A percentile compares a stretch with the other conserved stretches of the same genome.
phyloP scores from a whole-genome alignment of 2,329 filamentous ascomycete genomes.

The Tolypocladium sp. region DNA sequence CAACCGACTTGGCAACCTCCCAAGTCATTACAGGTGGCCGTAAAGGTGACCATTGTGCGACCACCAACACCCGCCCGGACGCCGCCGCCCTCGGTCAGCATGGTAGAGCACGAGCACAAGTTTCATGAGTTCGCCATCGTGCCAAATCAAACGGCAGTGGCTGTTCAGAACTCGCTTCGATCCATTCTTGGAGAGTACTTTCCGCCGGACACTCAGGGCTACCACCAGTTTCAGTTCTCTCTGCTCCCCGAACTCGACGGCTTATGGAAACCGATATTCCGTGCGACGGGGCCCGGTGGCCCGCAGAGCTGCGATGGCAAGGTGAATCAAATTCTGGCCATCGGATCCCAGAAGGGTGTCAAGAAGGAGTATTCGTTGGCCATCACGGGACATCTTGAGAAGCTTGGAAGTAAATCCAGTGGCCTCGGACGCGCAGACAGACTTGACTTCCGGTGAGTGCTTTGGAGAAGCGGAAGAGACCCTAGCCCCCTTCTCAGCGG shows the following conservation, averaged over 20 bases:
- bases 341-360: conserved; percentile 48
- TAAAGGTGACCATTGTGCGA: conserved; percentile 17
- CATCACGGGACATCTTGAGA: conserved; percentile 44
- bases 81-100: conserved; percentile 21
- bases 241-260: conserved; percentile 38
- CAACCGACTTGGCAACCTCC: conserved; percentile 14
- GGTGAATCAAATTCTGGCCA: conserved; percentile 49
- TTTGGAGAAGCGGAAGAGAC: not conserved
- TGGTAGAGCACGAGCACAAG: conserved; percentile 20
- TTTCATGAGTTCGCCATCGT: conserved; percentile 36
- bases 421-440: conserved; percentile 43
- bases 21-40: conserved; percentile 10
- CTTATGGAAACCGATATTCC: conserved; percentile 45
- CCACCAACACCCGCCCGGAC: conserved; percentile 36
- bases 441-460: conserved; percentile 47
- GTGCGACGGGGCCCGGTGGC: conserved; percentile 20
- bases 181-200: conserved; percentile 42
- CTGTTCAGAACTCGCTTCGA: conserved; percentile 48
- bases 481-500: not conserved
- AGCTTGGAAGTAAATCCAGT: conserved; percentile 39
- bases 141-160: conserved; percentile 36
- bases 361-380: conserved; percentile 37
- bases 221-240: conserved; percentile 37
- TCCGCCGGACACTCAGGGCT: conserved; percentile 34
- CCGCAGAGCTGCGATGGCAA: conserved; percentile 20